phyloP scores from a whole-genome alignment of 2,329 filamentous ascomycete species.

The Zymoseptoria ardabiliae region DNA sequence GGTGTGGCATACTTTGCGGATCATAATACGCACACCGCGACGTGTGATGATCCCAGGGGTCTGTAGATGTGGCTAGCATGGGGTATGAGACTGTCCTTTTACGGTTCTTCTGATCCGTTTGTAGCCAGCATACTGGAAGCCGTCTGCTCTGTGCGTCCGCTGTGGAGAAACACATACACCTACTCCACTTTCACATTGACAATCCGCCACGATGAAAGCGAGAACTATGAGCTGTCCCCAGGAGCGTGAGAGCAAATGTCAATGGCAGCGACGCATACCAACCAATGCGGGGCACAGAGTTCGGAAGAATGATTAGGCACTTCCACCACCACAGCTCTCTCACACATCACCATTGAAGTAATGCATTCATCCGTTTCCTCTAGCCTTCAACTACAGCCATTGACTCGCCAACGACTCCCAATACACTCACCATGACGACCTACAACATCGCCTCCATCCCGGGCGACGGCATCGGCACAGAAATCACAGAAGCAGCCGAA shows the following conservation, averaged over 20 bases:
- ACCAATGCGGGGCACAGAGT: background rate
- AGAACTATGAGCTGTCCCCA: background rate
- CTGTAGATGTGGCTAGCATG: background rate
- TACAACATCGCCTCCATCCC: constrained; percentile 40
- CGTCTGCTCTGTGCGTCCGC: background rate
- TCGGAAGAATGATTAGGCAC: constrained; percentile 1
- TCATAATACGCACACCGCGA: constrained; percentile 2
- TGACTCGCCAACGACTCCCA: background rate
- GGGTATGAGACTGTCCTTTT: background rate
- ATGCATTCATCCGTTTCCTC: background rate
- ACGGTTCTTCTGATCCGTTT: background rate
- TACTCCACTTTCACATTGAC: background rate
- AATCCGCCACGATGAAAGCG: background rate
- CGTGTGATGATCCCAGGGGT: background rate
- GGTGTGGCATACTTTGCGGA: constrained; percentile 4
- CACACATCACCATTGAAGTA: background rate
- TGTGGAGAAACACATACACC: background rate
- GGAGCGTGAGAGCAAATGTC: background rate
- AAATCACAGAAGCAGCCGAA: constrained; percentile 53
- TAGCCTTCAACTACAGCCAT: background rate
- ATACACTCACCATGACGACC: constrained; percentile 8
- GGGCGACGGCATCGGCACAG: constrained; percentile 56
- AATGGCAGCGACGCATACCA: background rate
- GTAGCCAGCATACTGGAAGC: background rate
- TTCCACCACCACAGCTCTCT: background rate